Base-by-base conservation (phyloP, 2,329 filamentous ascomycete genomes). In the Talaromyces sp. region DNA sequence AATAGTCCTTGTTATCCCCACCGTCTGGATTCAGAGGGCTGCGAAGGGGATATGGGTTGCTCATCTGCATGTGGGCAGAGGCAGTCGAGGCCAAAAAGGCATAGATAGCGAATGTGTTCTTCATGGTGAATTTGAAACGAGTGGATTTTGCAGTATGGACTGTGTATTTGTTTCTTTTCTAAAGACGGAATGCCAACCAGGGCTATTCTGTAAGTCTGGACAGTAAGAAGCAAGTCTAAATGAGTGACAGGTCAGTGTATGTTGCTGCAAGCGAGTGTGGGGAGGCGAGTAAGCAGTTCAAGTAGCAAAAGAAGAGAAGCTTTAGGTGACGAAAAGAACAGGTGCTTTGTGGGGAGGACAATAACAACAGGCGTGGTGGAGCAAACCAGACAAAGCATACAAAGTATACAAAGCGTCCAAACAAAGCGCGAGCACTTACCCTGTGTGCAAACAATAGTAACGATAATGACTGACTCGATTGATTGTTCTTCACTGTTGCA, bases 1-100 rank as follows among this genome's bases (percentile, higher is more conserved):
- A 85, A 79, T 89, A 91, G 78, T 93, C 89, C 60, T 82, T 75
- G 60, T 76, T 76, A 12, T 68, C 65, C 9, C 69, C 65, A 40
- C 73, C 75, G 51, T 78, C 72, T 18, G 79, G 78, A 66, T 85
- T 80, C 53, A 79, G 73, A 57, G 80, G 81, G 67, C 79, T 82
- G 63, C 79, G 80, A 28, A 86, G 74, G 9, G 83, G 81, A 62
- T 79, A 82, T 1, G 84, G 84, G 62, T 78, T 78, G 66, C 72
- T 76, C 82, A 87, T 80, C 70, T 86, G 80, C 76, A 86, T 84
- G 70, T 87, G 84, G 27, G 68, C 74, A 40, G 70, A 71, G 47
- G 69, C 73, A 34, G 66, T 68, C 18, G 70, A 67, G 47, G 73
- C 75, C 71, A 77, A 27, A 6, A 76, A 63, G 60, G 68, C 68